Evolutionary conservation across 371 early-diverging fungal genomes (phyloP), one percentile per base, ranked within the genome.

Genomic region (Paraphysoderma sedebokerense): DNA sequence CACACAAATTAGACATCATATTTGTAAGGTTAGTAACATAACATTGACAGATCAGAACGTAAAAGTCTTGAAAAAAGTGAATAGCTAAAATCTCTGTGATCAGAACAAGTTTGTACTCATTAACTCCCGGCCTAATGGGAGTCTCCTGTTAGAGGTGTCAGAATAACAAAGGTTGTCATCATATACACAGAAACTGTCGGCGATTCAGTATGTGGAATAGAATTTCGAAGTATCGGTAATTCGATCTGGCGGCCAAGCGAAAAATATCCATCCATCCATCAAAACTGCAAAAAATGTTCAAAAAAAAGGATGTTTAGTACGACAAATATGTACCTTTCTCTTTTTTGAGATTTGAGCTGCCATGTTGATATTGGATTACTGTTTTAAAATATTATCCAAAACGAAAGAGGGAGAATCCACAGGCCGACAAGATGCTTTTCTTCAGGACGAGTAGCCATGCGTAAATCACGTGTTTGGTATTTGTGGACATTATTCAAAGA

Each of bases 261-360:
- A n/a, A n/a, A n/a, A n/a, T n/a, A n/a, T n/a, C n/a, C n/a, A n/a
- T n/a, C n/a, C 35, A 34, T 34, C 13, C 17, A 17, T 34, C 13
- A 13, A 34, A 17, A 17, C 17, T 13, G 35, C 35, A 34, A 13
- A 34, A 17, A 17, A 17, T 34, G 17, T 17, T 13, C 13, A 13
- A 34, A 13, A 34, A 38, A 5, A 8, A 15, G 6, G 39, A 38
- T 38, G 39, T 15, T 11, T 38, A 26, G 39, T 7, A 8, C 39
- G 34, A n/a, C 34, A n/a, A n/a, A 12, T 5, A 5, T 5, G 5
- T 17, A 41, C 42, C 42, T 41, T 41, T 27, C 42, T 27, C 42
- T 41, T 41, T 30, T 41, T 41, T 17, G 23, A 22, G 42, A 41
- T 41, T n/a, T 34, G 35, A 17, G 42, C 30, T n/a, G 42, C 42